These are phyloP conservation scores for Gossypium trilobum DNA, from an alignment of 441 rosid genomes.

Conservation along the genomic window DNA sequence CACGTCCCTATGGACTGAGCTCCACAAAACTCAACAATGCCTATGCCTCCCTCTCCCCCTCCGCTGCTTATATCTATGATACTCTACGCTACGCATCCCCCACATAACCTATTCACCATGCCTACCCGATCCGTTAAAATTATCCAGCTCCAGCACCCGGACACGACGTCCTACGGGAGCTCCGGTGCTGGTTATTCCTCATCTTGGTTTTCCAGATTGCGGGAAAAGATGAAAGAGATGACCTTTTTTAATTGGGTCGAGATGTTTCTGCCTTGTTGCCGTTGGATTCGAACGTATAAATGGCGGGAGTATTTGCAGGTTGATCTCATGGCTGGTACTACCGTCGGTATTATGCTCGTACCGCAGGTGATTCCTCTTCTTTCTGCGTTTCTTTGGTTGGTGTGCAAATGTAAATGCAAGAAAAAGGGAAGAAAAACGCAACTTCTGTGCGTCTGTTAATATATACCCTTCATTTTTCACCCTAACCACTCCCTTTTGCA, in stretches of 20 bases:
- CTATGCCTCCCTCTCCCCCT: too few species aligned
- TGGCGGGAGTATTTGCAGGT: constrained; percentile 65
- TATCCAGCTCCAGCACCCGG: constrained; percentile 64
- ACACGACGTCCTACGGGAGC: constrained; percentile 22
- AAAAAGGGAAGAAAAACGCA: too few species aligned
- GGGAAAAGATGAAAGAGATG: constrained; percentile 36
- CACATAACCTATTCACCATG: constrained; percentile 33
- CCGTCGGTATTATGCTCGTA: constrained; percentile 90
- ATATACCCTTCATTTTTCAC: too few species aligned
- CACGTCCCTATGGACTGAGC: too few species aligned
- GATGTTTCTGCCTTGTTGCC: constrained; percentile 52
- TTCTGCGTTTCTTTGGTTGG: too few species aligned
- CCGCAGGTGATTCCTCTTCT: constrained; percentile 61
- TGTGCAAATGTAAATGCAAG: too few species aligned
- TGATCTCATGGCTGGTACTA: constrained; percentile 80
- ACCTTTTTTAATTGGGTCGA: constrained; percentile 51
- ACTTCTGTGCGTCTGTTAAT: too few species aligned
- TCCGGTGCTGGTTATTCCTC: not conserved
- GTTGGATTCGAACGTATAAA: constrained; percentile 70
- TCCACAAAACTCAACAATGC: too few species aligned
- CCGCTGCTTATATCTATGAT: constrained; percentile 12
- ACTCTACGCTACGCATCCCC: constrained; percentile 56
- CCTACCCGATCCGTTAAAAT: constrained; percentile 57
- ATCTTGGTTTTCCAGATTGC: constrained; percentile 31
- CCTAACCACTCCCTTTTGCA: too few species aligned